Base-by-base conservation (phyloP, 371 early-diverging fungal species). In the Blakeslea trispora region DNA sequence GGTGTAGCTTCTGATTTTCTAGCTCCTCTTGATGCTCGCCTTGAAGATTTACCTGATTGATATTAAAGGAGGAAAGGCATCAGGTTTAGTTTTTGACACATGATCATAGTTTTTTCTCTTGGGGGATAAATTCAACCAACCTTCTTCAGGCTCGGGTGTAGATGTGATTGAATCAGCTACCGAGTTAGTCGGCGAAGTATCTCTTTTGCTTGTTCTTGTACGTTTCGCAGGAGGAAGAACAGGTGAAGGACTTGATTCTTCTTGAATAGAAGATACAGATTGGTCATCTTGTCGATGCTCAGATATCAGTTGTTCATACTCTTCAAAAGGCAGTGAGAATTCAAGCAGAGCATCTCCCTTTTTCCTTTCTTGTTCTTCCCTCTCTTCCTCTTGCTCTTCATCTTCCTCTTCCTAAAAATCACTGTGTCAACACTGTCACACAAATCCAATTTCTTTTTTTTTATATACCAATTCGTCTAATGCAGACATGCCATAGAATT, bases 111-210 rank as follows among this genome's bases (percentile, higher is more conserved):
- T 10, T 23, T 9, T 45, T 23, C 23, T 3, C 34, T 21, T 39
- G 55, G 47, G 28, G 28, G 28, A 7, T 28, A 28, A 28, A 28
- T 5, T n/a, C 5, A 13, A 59, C 21, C 7, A 31, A 79, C 83
- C 70, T 66, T 81, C 82, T 71, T 87, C 80, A 60, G 80, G 77
- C 50, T 82, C 77, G 39, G 85, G 79, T 46, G 83, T 72, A 44
- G 91, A 81, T 51, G 89, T 72, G 23, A 71, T 68, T 18, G 78
- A 74, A 64, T 69, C 69, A 56, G 69, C 76, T 28, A 64, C 74
- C 35, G 78, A 87, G 6, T 72, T 82, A 42, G 80, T 68, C 18
- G 79, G 80, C 7, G 84, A 90, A 15, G 71, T 59, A 15, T 81
- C 84, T 37, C 81, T 59, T 42, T 78, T 73, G n/a, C 64, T 64